These are phyloP conservation scores for Talinum fruticosum DNA, from an alignment of 148 eudicot genomes.

Conservation along the genomic window DNA sequence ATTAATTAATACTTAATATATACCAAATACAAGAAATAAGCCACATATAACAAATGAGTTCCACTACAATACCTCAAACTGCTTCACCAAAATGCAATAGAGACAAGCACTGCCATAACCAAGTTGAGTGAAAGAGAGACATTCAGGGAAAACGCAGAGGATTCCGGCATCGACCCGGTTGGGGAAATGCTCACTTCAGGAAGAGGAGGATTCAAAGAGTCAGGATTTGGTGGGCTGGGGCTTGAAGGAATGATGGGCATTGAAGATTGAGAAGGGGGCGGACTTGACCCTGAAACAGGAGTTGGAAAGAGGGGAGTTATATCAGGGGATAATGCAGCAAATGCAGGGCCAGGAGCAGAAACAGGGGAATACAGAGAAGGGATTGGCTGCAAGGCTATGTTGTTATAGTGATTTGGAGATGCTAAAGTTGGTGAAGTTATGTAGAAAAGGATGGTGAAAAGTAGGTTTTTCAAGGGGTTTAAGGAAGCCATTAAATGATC, in stretches of 20 bases:
- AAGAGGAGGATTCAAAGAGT: slow-evolving; percentile 38
- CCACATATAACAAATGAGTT: background rate
- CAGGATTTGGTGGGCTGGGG: slow-evolving; percentile 80
- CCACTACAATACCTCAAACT: background rate
- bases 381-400: slow-evolving; percentile 25
- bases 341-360: background rate
- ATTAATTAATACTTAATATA: slow-evolving; percentile 18
- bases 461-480: slow-evolving; percentile 3
- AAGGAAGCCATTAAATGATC: slow-evolving; percentile 31
- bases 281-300: slow-evolving; percentile 17
- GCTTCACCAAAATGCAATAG: slow-evolving; percentile 29
- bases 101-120: slow-evolving; percentile 19
- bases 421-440: background rate
- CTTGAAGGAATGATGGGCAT: slow-evolving; percentile 68
- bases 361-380: slow-evolving; percentile 10
- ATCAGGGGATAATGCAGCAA: slow-evolving; percentile 26
- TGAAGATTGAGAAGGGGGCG: slow-evolving; percentile 31
- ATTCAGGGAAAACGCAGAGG: slow-evolving; percentile 31
- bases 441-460: background rate
- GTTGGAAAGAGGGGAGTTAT: slow-evolving; percentile 37
- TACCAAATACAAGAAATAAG: slow-evolving; percentile 18
- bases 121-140: slow-evolving; percentile 22
- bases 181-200: slow-evolving; percentile 51
- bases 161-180: slow-evolving; percentile 35
- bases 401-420: background rate